Percentiles rank a stretch among this genome's conserved stretches.
phyloP scores from a whole-genome alignment of 2,329 filamentous ascomycete genomes.

The Aschersonia sp. region DNA sequence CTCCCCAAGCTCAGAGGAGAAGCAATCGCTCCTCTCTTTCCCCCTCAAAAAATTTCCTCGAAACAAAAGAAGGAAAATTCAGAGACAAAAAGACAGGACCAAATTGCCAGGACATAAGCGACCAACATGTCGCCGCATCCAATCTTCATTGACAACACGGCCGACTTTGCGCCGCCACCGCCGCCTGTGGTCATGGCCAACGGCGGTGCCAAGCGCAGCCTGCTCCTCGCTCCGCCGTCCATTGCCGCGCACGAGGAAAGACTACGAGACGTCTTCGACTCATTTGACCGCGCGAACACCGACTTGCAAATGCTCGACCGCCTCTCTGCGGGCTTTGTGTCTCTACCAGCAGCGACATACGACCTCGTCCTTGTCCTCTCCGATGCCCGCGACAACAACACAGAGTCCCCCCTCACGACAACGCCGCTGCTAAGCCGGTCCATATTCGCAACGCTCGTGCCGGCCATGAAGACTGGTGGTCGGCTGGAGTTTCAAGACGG shows the following conservation, averaged over 20 bases:
- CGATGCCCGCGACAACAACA: constrained; percentile 52
- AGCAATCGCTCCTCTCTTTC: no score
- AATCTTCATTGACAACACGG: constrained; percentile 38
- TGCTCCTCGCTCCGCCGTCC: constrained; percentile 82
- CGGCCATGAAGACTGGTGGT: constrained; percentile 55
- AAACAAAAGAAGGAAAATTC: no score
- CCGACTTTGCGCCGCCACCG: constrained; percentile 30
- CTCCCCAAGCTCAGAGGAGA: no score
- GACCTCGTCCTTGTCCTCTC: constrained; percentile 73
- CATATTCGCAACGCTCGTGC: constrained; percentile 55
- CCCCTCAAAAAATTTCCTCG: no score
- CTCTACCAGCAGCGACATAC: constrained; percentile 64
- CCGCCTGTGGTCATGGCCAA: no score
- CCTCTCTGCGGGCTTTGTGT: constrained; percentile 65
- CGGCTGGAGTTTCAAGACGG: constrained; percentile 54
- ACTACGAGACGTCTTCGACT: constrained; percentile 54
- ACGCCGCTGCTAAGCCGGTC: constrained; percentile 48
- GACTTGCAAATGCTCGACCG: constrained; percentile 98
- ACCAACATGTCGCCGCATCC: constrained; percentile 34
- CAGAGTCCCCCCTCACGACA: constrained; percentile 31
- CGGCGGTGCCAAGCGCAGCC: constrained; percentile 36
- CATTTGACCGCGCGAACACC: constrained; percentile 60
- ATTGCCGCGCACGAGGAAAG: constrained; percentile 73
- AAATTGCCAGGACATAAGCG: not conserved
- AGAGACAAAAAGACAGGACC: not conserved